phyloP scores from a whole-genome alignment of 2,329 filamentous ascomycete species.

The Microsporum ferrugineum region DNA sequence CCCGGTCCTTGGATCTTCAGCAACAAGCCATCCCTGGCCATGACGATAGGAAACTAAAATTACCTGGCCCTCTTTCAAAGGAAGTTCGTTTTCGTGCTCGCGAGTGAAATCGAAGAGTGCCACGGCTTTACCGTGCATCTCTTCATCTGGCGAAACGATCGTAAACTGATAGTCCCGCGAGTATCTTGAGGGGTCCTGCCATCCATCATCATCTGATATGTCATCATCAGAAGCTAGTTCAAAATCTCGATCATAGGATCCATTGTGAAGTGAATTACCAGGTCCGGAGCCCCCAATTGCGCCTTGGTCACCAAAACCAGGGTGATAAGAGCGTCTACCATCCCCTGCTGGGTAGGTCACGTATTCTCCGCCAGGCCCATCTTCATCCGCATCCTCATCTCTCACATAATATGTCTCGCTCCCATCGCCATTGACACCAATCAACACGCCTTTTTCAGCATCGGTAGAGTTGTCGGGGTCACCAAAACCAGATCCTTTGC shows the following conservation, averaged over 20 bases:
- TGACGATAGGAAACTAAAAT: slow-evolving; percentile 95
- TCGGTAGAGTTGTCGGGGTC: slow-evolving; percentile 38
- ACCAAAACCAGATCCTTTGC: slow-evolving; percentile 32
- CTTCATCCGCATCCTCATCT: slow-evolving; percentile 50
- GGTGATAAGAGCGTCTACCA: slow-evolving; percentile 44
- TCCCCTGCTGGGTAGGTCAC: slow-evolving; percentile 64
- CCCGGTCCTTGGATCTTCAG: slow-evolving; percentile 84
- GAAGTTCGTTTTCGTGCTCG: slow-evolving; percentile 93
- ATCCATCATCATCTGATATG: slow-evolving; percentile 44
- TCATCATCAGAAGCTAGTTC: slow-evolving; percentile 36
- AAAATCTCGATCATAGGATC: neutral
- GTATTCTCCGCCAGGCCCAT: slow-evolving; percentile 67
- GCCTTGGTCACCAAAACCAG: slow-evolving; percentile 33
- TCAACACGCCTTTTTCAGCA: slow-evolving; percentile 54
- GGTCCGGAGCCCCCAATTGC: slow-evolving; percentile 18
- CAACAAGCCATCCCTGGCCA: slow-evolving; percentile 93
- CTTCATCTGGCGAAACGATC: slow-evolving; percentile 87
- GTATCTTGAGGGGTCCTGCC: slow-evolving; percentile 61
- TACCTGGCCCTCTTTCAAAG: slow-evolving; percentile 84
- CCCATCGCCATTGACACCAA: slow-evolving; percentile 56
- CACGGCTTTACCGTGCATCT: slow-evolving; percentile 94
- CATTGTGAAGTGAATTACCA: neutral
- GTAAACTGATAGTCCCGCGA: slow-evolving; percentile 90
- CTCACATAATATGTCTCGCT: slow-evolving; percentile 65
- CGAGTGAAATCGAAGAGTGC: slow-evolving; percentile 89